phyloP scores from a whole-genome alignment of 2,329 filamentous ascomycete species.

The Exserohilum turcica region DNA sequence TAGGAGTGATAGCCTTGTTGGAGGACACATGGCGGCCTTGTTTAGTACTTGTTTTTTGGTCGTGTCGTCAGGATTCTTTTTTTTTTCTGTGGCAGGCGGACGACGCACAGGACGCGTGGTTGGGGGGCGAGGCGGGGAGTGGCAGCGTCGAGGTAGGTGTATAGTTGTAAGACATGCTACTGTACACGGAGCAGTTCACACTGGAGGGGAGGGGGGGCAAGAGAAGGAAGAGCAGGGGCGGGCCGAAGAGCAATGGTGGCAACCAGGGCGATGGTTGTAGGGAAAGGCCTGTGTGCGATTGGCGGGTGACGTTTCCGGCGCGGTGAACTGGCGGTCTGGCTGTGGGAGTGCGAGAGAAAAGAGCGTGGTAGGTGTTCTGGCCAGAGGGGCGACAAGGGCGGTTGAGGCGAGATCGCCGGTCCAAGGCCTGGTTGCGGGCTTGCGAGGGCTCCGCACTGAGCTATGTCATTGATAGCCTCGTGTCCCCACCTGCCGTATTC shows the following conservation, averaged over 20 bases:
- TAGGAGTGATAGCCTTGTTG: no score
- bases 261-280: background rate
- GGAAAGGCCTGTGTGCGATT: background rate
- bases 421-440: background rate
- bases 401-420: background rate
- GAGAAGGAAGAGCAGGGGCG: background rate
- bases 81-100: background rate
- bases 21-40: no score
- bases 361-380: background rate
- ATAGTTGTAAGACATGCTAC: background rate
- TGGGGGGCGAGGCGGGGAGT: background rate
- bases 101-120: background rate
- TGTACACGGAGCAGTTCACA: no score
- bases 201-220: background rate
- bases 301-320: constrained; percentile 10
- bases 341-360: background rate
- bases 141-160: no score
- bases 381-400: background rate
- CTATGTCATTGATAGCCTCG: background rate
- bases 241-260: constrained; percentile 4
- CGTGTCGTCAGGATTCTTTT: background rate
- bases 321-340: constrained; percentile 15
- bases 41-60: background rate
- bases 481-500: constrained; percentile 12
- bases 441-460: no score